A percentile compares a stretch with the other conserved stretches of the same genome.
Evolutionary conservation across 768 basidiomycete genomes (phyloP).

Genomic region (Pulveroboletus sp.): DNA sequence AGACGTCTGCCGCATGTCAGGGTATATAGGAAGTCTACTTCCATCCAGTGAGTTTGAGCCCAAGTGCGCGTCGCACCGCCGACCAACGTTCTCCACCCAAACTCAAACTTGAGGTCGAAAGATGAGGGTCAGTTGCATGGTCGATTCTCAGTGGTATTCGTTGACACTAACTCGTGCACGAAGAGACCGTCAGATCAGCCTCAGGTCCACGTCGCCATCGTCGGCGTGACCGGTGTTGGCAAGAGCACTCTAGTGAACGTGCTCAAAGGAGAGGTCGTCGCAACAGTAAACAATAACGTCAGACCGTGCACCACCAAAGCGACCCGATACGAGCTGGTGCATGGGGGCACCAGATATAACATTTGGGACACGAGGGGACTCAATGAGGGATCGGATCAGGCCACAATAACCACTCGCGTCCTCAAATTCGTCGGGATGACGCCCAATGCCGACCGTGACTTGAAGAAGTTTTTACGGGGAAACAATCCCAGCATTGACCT

Average conservation of each 20-base stretch:
- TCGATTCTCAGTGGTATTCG: background rate
- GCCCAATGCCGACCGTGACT: constrained; percentile 16
- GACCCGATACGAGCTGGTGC: constrained; percentile 5
- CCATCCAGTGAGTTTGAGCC: background rate
- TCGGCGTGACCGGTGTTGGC: constrained; percentile 23
- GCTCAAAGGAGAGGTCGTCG: constrained; percentile 14
- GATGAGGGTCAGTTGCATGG: constrained; percentile 18
- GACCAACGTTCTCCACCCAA: background rate
- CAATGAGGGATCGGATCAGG: constrained; percentile 16
- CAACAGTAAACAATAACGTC: constrained; percentile 16
- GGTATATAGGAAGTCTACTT: background rate
- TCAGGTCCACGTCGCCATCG: constrained; percentile 18
- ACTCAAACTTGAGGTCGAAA: background rate
- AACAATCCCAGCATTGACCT: constrained; percentile 12
- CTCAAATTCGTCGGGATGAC: background rate
- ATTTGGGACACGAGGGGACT: constrained; percentile 28
- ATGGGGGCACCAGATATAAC: constrained; percentile 5
- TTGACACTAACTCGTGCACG: background rate
- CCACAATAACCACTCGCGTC: background rate
- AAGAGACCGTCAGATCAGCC: constrained; percentile 1
- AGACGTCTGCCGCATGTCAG: background rate
- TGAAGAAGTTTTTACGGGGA: constrained; percentile 15
- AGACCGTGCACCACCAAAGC: constrained; percentile 17
- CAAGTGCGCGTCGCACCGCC: background rate
- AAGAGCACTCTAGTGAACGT: constrained; percentile 28